Percentiles rank a stretch among this genome's conserved stretches.
Conservation (phyloP, 2,329 filamentous ascomycete species). For the Mycocentrospora acerina region DNA sequence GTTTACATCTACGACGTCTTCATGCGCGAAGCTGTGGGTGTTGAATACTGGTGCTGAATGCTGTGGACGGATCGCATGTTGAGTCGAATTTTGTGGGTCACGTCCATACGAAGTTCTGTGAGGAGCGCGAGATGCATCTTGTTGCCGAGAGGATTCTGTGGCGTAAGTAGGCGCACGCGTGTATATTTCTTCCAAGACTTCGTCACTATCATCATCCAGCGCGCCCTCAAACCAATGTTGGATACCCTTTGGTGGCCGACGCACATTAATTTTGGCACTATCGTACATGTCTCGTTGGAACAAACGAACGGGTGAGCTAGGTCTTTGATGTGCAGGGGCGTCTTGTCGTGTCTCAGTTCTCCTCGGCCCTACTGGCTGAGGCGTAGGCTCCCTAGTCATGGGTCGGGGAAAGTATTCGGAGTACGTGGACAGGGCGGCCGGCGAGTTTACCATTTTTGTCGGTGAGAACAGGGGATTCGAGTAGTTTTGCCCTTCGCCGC, state of each 20-base stretch:
- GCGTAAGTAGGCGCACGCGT: constrained; percentile 10
- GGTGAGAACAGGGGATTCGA: constrained; percentile 38
- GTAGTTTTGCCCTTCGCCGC: constrained; percentile 12
- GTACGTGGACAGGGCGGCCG: constrained; percentile 40
- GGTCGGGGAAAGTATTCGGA: constrained; percentile 41
- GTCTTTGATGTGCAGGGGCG: constrained; percentile 10
- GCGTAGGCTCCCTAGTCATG: constrained; percentile 35
- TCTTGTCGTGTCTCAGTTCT: constrained; percentile 26
- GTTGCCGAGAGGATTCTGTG: constrained; percentile 12
- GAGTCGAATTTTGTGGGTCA: constrained; percentile 10
- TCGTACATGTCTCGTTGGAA: constrained; percentile 45
- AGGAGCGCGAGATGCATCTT: constrained; percentile 10
- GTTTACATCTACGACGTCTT: constrained; percentile 22
- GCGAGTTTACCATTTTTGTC: constrained; percentile 44
- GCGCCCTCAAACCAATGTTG: constrained; percentile 54
- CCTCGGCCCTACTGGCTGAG: constrained; percentile 25
- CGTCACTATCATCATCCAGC: constrained; percentile 44
- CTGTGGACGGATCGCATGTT: constrained; percentile 14
- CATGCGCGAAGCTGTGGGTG: constrained; percentile 22
- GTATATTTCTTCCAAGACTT: constrained; percentile 20
- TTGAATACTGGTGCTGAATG: constrained; percentile 13
- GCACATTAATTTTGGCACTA: constrained; percentile 50
- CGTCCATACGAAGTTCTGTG: constrained; percentile 22
- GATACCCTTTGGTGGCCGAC: constrained; percentile 51
- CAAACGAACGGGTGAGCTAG: constrained; percentile 27